Evolutionary conservation across 805 yeast genomes (phyloP).

Genomic region (Ogataea nonfermentans): DNA sequence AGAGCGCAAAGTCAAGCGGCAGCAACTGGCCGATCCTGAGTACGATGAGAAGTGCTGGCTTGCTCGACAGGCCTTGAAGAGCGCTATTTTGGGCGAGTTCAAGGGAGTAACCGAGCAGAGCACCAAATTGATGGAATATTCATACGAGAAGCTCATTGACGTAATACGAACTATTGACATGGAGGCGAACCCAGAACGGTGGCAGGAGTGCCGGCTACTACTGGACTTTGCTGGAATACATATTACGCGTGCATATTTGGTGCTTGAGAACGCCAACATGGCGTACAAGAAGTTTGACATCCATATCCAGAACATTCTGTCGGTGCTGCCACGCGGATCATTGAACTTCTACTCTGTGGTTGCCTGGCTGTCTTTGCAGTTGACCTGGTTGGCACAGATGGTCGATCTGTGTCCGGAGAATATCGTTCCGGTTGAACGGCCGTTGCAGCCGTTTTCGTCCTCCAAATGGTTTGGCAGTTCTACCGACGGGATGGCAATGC

Average conservation of each 20-base stretch:
- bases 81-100: conserved; percentile 49
- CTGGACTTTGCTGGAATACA: conserved; percentile 63
- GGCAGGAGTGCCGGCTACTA: conserved; percentile 47
- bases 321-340: conserved; percentile 33
- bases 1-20: conserved; percentile 41
- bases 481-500: conserved; percentile 33
- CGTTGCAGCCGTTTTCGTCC: conserved; percentile 33
- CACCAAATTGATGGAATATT: conserved; percentile 48
- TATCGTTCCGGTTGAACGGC: conserved; percentile 37
- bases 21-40: conserved; percentile 30
- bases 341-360: conserved; percentile 30
- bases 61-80: conserved; percentile 50
- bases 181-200: conserved; percentile 26
- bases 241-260: conserved; percentile 58
- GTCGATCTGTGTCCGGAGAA: conserved; percentile 46
- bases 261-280: conserved; percentile 53
- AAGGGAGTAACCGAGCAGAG: conserved; percentile 46
- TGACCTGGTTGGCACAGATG: conserved; percentile 62
- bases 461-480: conserved; percentile 23
- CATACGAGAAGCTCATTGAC: conserved; percentile 50
- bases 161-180: conserved; percentile 32
- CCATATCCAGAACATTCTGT: conserved; percentile 55
- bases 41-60: conserved; percentile 38
- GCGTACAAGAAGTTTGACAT: conserved; percentile 64
- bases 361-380: conserved; percentile 64